Evolutionary conservation across 2,329 filamentous ascomycete species (phyloP).

Genomic region (Verticillium zaregamsianum): DNA sequence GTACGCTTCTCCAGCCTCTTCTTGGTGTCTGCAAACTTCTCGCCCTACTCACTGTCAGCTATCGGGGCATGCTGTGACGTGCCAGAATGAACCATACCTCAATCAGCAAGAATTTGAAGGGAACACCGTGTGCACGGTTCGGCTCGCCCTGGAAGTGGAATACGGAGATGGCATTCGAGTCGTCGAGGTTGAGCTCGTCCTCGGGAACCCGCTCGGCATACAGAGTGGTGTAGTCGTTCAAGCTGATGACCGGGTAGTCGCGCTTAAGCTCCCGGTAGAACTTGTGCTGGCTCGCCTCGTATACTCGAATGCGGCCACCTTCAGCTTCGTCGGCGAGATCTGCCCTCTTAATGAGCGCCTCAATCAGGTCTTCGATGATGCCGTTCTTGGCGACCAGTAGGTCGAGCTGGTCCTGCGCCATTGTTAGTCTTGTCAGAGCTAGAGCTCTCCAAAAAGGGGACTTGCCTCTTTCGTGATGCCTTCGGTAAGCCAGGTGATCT

Average conservation of each 20-base stretch:
- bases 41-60: slow-evolving; percentile 49
- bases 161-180: slow-evolving; percentile 64
- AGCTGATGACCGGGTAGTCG: slow-evolving; percentile 69
- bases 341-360: slow-evolving; percentile 74
- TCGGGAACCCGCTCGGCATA: slow-evolving; percentile 79
- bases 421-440: slow-evolving; percentile 1
- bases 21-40: slow-evolving; percentile 87
- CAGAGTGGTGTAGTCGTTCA: slow-evolving; percentile 81
- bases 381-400: slow-evolving; percentile 86
- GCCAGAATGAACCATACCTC: slow-evolving; percentile 51
- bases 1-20: slow-evolving; percentile 90
- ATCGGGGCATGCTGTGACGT: background rate
- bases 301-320: slow-evolving; percentile 70
- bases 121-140: slow-evolving; percentile 77
- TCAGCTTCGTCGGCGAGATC: slow-evolving; percentile 70
- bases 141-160: slow-evolving; percentile 94
- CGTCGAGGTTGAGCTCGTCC: slow-evolving; percentile 58
- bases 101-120: slow-evolving; percentile 85
- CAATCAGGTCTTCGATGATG: slow-evolving; percentile 72
- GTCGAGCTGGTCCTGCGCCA: slow-evolving; percentile 65
- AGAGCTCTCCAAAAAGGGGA: no score
- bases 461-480: slow-evolving; percentile 85
- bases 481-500: slow-evolving; percentile 80
- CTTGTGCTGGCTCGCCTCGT: slow-evolving; percentile 78
- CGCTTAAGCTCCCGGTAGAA: slow-evolving; percentile 73